Conservation (phyloP, 1,284 basidiomycete species). For the Volvariella volvacea region DNA sequence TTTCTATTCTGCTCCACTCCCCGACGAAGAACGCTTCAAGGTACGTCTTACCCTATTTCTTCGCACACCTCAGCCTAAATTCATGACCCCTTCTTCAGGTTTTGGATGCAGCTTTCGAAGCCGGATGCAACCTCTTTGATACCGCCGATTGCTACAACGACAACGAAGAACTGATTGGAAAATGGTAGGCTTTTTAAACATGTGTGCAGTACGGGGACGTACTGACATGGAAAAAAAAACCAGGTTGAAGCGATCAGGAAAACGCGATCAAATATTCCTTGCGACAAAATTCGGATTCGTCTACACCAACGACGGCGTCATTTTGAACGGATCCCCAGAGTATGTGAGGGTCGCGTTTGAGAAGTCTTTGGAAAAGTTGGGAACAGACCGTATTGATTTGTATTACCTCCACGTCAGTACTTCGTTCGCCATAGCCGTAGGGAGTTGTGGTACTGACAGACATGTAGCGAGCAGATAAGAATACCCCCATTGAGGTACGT, state of each 20-base stretch:
- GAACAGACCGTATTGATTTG: conserved; percentile 38
- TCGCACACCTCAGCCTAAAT: neutral
- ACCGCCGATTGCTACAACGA: too few species aligned
- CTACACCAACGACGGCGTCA: neutral
- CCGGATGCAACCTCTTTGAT: too few species aligned
- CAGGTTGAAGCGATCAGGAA: conserved; percentile 14
- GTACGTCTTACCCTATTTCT: conserved; percentile 1
- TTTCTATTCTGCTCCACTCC: conserved; percentile 5
- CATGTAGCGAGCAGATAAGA: too few species aligned
- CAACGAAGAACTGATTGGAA: too few species aligned
- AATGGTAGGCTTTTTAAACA: too few species aligned
- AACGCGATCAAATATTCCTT: conserved; percentile 34
- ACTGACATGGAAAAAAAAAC: too few species aligned
- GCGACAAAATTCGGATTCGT: conserved; percentile 32
- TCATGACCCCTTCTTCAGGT: conserved; percentile 17
- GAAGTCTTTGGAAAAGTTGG: conserved; percentile 31
- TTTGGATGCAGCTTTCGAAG: conserved; percentile 31
- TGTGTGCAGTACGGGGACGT: conserved; percentile 38
- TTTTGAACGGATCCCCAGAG: conserved; percentile 24
- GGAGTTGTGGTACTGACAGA: too few species aligned
- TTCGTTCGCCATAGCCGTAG: neutral
- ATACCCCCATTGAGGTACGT: too few species aligned
- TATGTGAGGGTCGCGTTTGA: conserved; percentile 28
- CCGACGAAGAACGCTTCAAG: conserved; percentile 14
- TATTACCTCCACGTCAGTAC: conserved; percentile 34